Evolutionary conservation across 345 rosid genomes (phyloP), one percentile per base, ranked within the genome.

Genomic region (Gossypium ekmanianum): DNA sequence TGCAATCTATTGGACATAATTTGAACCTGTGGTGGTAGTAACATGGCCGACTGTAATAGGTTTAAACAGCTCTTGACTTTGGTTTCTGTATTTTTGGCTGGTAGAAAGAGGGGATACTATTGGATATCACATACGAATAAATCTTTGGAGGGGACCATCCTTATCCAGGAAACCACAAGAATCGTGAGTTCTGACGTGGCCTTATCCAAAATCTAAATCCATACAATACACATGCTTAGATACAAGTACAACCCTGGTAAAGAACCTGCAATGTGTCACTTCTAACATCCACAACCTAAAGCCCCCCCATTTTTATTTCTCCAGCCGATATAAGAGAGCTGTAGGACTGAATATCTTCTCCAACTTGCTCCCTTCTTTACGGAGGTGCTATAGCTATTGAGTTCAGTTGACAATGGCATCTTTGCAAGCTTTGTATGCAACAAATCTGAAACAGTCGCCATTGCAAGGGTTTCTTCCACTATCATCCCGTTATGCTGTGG

Each of bases 191-290:
- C 78, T 26, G 83, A 80, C 78, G 86, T 84, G 84, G 78, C 87
- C 89, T 85, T 85, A 86, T 88, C 90, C 86, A 73, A 20, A 34
- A 57, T 57, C 62, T 22, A 51, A 47, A 73, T 80, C 80, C 80
- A 70, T 12, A 22, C 14, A 34, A 43, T 2, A 67, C 69, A 68
- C 20, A 11, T n/a, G 45, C 34, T 7, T 4, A 34, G 51, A 24
- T 43, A 26, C 24, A 29, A 24, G 41, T 34, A 5, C 7, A 34
- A n/a, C 11, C 11, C 43, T 47, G 50, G 41, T 45, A 18, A 48
- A 71, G 61, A 76, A 24, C 76, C 43, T 74, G 52, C 27, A 41
- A 58, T 17, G 58, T 66, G 71, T 62, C 63, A 34, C 44, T 54
- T 61, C 12, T 64, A 64, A 41, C 11, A 48, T 68, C 72, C 72